A percentile compares a stretch with the other conserved stretches of the same genome.
phyloP scores from a whole-genome alignment of 768 basidiomycete species.

The Imleria badia region DNA sequence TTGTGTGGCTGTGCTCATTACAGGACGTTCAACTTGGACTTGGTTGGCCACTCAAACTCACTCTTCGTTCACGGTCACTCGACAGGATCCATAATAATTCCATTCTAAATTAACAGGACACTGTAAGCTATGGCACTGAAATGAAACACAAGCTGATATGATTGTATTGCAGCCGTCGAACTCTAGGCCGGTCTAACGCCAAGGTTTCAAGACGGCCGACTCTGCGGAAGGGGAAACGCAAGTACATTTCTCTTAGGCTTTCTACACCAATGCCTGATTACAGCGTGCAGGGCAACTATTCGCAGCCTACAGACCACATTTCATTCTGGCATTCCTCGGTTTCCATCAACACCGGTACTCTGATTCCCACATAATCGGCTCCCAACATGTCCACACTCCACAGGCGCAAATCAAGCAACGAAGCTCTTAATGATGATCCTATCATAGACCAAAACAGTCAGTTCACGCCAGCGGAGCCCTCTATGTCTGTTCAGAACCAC shows the following conservation, averaged over 20 bases:
- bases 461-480: neutral
- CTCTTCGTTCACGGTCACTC: neutral
- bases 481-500: slow-evolving; percentile 4
- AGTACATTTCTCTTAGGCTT: neutral
- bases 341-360: neutral
- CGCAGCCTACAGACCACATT: neutral
- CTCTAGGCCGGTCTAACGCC: slow-evolving; percentile 9
- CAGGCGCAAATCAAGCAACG: slow-evolving; percentile 46
- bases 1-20: slow-evolving; percentile 9
- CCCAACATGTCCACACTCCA: slow-evolving; percentile 31
- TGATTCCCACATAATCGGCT: neutral
- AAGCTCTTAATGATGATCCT: slow-evolving; percentile 33
- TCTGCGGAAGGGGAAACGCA: neutral
- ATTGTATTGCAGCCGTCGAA: slow-evolving; percentile 7
- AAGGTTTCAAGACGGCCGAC: neutral
- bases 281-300: neutral
- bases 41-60: too few species aligned
- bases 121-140: neutral
- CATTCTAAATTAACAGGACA: neutral
- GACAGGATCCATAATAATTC: neutral
- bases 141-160: slow-evolving; percentile 7
- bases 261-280: slow-evolving; percentile 1
- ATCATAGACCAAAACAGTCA: slow-evolving; percentile 7
- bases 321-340: neutral
- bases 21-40: neutral